phyloP scores from a whole-genome alignment of 1,284 basidiomycete species.

The Afroboletus lepidellus region DNA sequence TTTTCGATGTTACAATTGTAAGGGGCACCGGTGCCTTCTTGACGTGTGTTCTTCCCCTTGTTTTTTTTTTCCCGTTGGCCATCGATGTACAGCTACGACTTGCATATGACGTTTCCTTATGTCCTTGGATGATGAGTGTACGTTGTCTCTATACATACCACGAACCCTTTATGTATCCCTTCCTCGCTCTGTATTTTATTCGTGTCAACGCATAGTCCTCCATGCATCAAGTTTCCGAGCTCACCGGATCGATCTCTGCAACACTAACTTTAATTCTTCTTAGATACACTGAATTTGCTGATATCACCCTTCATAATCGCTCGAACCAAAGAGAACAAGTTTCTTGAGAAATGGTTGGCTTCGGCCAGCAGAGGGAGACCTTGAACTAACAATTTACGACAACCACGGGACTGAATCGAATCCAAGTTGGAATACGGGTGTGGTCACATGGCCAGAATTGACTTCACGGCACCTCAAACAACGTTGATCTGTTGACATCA shows the following conservation, averaged over 20 bases:
- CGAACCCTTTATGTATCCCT: constrained; percentile 2
- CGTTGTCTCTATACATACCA: not conserved
- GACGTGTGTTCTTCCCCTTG: not conserved
- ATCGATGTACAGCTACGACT: not conserved
- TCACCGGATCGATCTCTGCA: not conserved
- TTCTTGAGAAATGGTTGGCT: too few species aligned
- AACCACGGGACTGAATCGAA: too few species aligned
- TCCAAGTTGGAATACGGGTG: too few species aligned
- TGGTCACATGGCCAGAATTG: too few species aligned
- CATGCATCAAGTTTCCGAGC: not conserved
- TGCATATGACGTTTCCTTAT: not conserved
- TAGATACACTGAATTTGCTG: too few species aligned
- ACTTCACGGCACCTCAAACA: too few species aligned
- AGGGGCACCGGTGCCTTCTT: not conserved
- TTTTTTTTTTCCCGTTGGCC: not conserved
- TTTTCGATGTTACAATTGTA: constrained; percentile 26
- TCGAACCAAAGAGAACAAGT: too few species aligned
- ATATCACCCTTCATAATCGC: too few species aligned
- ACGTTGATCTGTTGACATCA: too few species aligned
- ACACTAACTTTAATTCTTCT: too few species aligned
- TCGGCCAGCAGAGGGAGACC: too few species aligned
- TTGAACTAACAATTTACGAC: too few species aligned
- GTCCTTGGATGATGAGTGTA: not conserved
- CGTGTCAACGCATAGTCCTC: not conserved
- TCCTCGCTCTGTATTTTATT: not conserved